phyloP scores from a whole-genome alignment of 2,329 filamentous ascomycete species.

The Colletotrichum sp. region DNA sequence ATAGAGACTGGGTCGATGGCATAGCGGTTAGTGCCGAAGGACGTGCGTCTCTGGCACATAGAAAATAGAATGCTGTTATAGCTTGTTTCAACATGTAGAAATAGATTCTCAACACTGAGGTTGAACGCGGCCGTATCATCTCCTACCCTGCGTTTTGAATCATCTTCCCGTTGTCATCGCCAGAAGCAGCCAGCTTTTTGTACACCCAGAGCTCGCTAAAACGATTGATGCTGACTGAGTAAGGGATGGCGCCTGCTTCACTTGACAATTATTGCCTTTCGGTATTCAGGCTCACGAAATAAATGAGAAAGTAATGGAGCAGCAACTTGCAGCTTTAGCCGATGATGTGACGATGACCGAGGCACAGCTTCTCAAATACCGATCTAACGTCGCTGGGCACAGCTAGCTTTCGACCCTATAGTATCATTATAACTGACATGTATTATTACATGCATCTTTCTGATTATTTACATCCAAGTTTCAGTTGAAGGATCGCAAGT shows the following conservation, averaged over 20 bases:
- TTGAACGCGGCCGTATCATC: not conserved
- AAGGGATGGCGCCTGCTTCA: too few relatives aligned
- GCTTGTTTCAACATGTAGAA: not conserved
- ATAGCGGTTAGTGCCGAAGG: not conserved
- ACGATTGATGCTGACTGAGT: not conserved
- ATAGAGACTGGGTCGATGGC: not conserved
- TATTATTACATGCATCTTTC: too few relatives aligned
- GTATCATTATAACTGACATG: too few relatives aligned
- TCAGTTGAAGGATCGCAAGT: too few relatives aligned
- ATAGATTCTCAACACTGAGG: not conserved
- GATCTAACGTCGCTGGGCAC: not conserved
- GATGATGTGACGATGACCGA: not conserved
- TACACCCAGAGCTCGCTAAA: rapidly evolving
- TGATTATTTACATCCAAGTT: too few relatives aligned
- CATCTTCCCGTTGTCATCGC: not conserved
- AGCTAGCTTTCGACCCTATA: too few relatives aligned
- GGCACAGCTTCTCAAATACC: not conserved
- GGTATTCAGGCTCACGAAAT: not conserved
- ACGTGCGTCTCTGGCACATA: not conserved
- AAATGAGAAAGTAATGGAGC: not conserved
- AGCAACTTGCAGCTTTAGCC: not conserved
- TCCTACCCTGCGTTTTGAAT: not conserved
- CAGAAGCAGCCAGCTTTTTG: not conserved
- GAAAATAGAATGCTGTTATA: not conserved
- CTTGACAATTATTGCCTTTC: too few relatives aligned